Evolutionary conservation across 176 grass and related monocot species (phyloP), one percentile per base, ranked within the genome.

Genomic region (Typha latifolia): DNA sequence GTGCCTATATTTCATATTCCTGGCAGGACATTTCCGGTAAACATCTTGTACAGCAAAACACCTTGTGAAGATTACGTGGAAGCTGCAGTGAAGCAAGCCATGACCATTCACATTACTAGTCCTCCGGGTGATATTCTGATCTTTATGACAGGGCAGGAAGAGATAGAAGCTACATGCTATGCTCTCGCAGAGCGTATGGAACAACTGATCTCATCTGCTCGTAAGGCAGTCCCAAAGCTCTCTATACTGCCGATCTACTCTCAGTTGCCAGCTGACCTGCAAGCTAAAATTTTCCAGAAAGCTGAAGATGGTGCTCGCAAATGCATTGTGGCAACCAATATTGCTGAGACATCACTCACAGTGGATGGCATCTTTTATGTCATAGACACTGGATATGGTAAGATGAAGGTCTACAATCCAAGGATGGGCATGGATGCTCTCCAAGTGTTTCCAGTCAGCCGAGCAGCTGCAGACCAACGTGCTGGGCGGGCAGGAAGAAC

Each of bases 351-450:
- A 6, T 96, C 93, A 12, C 84, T 96, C n/a, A 96, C 93, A 37
- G 93, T 96, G 12, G 93, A 96, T 72, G 93, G 93, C 76, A 96
- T 96, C 66, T 91, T 89, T 66, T 96, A 91, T 66, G 93, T 96
- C 66, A 91, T 96, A 19, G 93, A 96, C 77, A 96, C 83, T 4
- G 93, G 93, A 11, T 96, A 96, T 73, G 93, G 93, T 72, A 97
- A 97, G 66, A 97, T 97, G 93, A 92, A 97, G 73, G 93, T 97
- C 15, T 97, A 97, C 74, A 97, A 97, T 68, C 93, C 93, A 52
- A 66, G 83, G 69, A 97, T 92, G 89, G 93, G 88, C 62, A 96
- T 96, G 93, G 88, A 96, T 70, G 27, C 88, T 13, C 83, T 96
- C 18, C 93, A 96, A 67, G 93, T 96, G 67, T 96, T 96, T 77